Percentiles rank a stretch among this genome's conserved stretches.
phyloP scores from a whole-genome alignment of 1,284 basidiomycete species.

The Phylloboletellus chloephorus region DNA sequence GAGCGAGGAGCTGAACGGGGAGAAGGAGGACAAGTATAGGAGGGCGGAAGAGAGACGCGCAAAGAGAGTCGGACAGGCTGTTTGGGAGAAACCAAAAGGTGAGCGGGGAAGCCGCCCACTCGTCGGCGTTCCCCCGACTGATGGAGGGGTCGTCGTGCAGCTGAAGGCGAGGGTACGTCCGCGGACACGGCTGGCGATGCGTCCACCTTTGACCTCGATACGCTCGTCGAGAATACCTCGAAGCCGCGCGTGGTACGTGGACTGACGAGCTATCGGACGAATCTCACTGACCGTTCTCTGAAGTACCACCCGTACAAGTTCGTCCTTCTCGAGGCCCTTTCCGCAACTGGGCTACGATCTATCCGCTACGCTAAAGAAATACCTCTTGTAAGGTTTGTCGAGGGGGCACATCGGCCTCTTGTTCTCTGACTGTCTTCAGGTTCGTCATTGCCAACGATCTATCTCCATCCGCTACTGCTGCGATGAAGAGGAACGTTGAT shows the following conservation, averaged over 20 bases:
- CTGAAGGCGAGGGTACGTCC: conserved; percentile 4
- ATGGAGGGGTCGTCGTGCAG: conserved; percentile 1
- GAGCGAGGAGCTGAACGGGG: conserved; percentile 69
- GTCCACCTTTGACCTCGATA: conserved; percentile 4
- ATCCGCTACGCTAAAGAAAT: conserved; percentile 99
- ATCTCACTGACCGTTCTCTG: conserved; percentile 7
- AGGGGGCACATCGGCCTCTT: not conserved
- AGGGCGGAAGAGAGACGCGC: conserved; percentile 37
- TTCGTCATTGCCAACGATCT: conserved; percentile 94
- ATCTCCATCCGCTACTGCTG: conserved; percentile 76
- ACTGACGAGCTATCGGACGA: not conserved
- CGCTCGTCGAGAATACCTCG: conserved; percentile 1
- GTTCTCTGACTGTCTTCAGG: conserved; percentile 30
- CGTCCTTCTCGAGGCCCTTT: conserved; percentile 89
- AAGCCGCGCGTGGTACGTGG: conserved; percentile 24
- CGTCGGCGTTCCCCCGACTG: not conserved
- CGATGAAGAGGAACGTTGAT: conserved; percentile 87
- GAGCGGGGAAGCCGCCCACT: conserved; percentile 26
- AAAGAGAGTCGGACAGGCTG: conserved; percentile 28
- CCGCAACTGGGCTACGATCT: conserved; percentile 91
- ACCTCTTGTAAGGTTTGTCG: conserved; percentile 72
- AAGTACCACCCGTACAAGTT: conserved; percentile 63
- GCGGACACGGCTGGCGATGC: not conserved
- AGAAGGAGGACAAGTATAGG: conserved; percentile 60
- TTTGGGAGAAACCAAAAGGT: conserved; percentile 18